Percentiles rank a stretch among this genome's conserved stretches.
These are phyloP conservation scores for Rhizopogon rudus DNA, from an alignment of 768 basidiomycete genomes.

Conservation along the genomic window DNA sequence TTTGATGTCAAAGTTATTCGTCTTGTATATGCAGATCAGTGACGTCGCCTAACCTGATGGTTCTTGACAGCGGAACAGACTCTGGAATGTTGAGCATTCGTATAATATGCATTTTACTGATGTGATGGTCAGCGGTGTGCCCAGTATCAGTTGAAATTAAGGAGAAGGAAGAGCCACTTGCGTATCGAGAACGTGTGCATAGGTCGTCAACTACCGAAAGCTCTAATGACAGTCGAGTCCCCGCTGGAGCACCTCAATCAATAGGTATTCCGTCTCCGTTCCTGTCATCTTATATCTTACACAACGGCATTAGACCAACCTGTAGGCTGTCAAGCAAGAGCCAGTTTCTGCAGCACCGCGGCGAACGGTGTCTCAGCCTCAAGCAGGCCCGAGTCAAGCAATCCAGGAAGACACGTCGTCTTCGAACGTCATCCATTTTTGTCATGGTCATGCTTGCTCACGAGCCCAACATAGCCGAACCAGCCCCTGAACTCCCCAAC, in stretches of 20 bases:
- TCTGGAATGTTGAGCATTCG: too few species aligned
- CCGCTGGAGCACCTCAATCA: background rate
- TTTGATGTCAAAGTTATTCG: too few species aligned
- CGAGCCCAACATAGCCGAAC: background rate
- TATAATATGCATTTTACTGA: too few species aligned
- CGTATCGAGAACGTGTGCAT: background rate
- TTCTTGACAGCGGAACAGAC: too few species aligned
- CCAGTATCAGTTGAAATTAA: too few species aligned
- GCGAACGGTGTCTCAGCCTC: background rate
- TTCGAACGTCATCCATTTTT: background rate
- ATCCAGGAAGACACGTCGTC: background rate
- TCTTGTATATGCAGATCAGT: too few species aligned
- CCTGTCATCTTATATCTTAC: background rate
- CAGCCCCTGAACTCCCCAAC: background rate
- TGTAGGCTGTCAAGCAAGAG: background rate
- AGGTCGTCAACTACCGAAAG: background rate
- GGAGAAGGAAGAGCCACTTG: background rate
- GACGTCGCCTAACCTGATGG: too few species aligned
- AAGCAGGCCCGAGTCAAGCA: background rate
- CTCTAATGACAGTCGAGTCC: background rate
- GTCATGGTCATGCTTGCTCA: background rate
- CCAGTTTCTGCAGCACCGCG: background rate
- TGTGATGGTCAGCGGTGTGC: too few species aligned
- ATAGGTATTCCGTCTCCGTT: background rate
- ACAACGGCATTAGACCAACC: background rate